These are phyloP conservation scores for Verticillium nonalfalfae DNA, from an alignment of 2,329 filamentous ascomycete genomes.

Conservation along the genomic window DNA sequence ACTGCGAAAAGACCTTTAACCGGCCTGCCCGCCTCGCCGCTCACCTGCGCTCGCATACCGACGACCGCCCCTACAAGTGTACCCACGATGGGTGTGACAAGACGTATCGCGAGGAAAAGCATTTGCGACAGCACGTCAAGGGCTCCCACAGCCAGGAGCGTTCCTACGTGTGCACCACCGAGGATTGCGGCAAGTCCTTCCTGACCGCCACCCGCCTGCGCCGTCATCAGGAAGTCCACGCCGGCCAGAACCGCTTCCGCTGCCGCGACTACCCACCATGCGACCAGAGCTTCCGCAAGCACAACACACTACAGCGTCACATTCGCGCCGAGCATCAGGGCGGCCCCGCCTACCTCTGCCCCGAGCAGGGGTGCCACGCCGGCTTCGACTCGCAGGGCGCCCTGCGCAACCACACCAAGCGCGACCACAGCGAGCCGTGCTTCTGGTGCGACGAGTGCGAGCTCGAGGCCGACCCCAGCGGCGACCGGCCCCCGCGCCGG, in stretches of 20 bases:
- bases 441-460: slow-evolving; percentile 75
- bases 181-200: slow-evolving; percentile 74
- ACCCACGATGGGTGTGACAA: slow-evolving; percentile 67
- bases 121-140: slow-evolving; percentile 79
- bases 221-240: slow-evolving; percentile 72
- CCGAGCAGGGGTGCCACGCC: slow-evolving; percentile 51
- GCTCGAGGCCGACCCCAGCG: slow-evolving; percentile 23
- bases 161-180: slow-evolving; percentile 53
- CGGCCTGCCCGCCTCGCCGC: slow-evolving; percentile 73
- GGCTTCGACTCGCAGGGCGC: slow-evolving; percentile 69
- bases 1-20: slow-evolving; percentile 80
- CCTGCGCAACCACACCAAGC: slow-evolving; percentile 64
- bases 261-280: slow-evolving; percentile 68
- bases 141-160: slow-evolving; percentile 69
- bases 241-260: slow-evolving; percentile 67
- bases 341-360: slow-evolving; percentile 65
- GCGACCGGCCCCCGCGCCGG: slow-evolving; percentile 30
- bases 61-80: slow-evolving; percentile 76
- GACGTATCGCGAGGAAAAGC: slow-evolving; percentile 78
- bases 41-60: slow-evolving; percentile 79
- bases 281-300: slow-evolving; percentile 76
- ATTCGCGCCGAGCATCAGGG: slow-evolving; percentile 70
- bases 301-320: slow-evolving; percentile 78
- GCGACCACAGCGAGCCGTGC: slow-evolving; percentile 61
- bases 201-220: slow-evolving; percentile 72